Base-by-base conservation (phyloP, 2,329 filamentous ascomycete genomes). In the Pseudopyrenochaeta lycopersici region DNA sequence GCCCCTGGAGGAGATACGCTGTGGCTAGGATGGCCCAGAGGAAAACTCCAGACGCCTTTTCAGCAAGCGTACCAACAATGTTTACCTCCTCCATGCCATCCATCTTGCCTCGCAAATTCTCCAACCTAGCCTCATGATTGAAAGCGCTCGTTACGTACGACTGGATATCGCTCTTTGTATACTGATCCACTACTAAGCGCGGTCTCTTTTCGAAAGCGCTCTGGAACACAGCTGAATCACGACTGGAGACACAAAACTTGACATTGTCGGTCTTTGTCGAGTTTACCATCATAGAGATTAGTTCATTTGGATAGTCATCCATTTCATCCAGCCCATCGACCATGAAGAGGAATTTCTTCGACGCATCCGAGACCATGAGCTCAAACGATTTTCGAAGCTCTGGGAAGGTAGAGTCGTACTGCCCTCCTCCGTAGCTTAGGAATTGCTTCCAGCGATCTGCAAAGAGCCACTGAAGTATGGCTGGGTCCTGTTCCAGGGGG, bases 181-280 rank as follows among this genome's bases (percentile, higher is more conserved):
- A 59, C 27, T 61, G 48, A 20, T 72, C 65, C 14, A 72, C 45
- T 36, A 64, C 53, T 3, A 71, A 51, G 32, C 49, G 58, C 9
- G 69, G 63, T 15, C 58, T 51, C 7, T 58, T 59, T 15, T 67
- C 55, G 27, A 72, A 72, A 3, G 63, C 63, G 27, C 56, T 50
- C 18, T 67, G 57, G 35, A 66, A 67, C 0, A 53, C 53, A 12
- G 62, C 55, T 1, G 63, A 63, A 2, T 59, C 52, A 7, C 69
- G 64, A 40, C 70, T 70, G 11, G 72, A 74, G 2, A 67, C 59
- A n/a, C 67, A 61, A 5, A 73, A 55, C 40, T 75, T 75, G 56
- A 75, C 64, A 33, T 73, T 67, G 0, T 68, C 58, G 11, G 60
- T 69, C 21, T 62, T 62, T 3, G 63, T 49, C 5, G 63, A 50